Percentiles rank a stretch among this genome's conserved stretches.
Conservation (phyloP, 805 yeast genomes). For the Starmerella floricola region DNA sequence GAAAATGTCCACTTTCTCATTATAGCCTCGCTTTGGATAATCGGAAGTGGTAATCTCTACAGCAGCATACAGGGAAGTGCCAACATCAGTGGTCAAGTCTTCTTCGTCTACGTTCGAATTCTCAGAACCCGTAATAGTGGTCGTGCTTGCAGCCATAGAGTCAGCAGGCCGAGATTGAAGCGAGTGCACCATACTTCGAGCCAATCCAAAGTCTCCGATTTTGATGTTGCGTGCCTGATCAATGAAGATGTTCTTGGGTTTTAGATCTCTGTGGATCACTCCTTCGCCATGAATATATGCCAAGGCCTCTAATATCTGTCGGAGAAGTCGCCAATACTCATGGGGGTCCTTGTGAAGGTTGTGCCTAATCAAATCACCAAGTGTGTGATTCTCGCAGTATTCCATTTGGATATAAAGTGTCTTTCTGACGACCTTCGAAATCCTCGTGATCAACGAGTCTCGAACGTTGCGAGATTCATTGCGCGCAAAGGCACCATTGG, state of each 20-base stretch:
- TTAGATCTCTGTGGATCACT: constrained; percentile 86
- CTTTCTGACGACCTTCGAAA: constrained; percentile 29
- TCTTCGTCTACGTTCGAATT: constrained; percentile 33
- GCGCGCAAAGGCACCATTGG: too few species aligned
- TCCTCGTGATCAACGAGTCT: background rate
- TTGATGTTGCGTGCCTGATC: constrained; percentile 81
- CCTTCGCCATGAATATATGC: constrained; percentile 88
- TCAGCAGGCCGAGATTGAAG: constrained; percentile 3
- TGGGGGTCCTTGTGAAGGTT: constrained; percentile 58
- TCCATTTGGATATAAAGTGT: constrained; percentile 96
- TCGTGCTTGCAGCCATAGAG: background rate
- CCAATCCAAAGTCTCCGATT: constrained; percentile 95
- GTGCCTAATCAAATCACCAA: constrained; percentile 68
- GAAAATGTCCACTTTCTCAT: constrained; percentile 91
- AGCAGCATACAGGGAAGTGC: constrained; percentile 89
- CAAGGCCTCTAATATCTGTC: constrained; percentile 82
- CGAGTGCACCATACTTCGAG: constrained; percentile 43
- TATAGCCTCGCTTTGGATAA: constrained; percentile 49
- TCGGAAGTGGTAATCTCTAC: constrained; percentile 49
- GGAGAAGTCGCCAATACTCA: constrained; percentile 80
- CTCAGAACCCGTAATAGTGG: background rate
- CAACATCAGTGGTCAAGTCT: constrained; percentile 83
- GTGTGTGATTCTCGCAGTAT: constrained; percentile 89
- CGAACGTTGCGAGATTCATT: too few species aligned
- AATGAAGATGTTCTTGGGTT: constrained; percentile 91